phyloP scores from a whole-genome alignment of 441 rosid species.

The Populus tomentosa region DNA sequence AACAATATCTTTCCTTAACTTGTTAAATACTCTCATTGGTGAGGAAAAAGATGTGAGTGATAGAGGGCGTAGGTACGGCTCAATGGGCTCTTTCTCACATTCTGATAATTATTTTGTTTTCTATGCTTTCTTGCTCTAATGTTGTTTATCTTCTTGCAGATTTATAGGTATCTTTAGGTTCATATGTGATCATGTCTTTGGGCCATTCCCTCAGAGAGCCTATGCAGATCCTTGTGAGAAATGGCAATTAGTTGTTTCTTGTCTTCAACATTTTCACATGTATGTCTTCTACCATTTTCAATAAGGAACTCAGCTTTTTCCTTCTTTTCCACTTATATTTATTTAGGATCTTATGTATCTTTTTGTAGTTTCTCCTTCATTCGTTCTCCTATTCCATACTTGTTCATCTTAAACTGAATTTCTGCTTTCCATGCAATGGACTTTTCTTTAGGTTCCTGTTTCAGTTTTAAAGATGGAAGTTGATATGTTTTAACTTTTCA shows the following conservation, averaged over 20 bases:
- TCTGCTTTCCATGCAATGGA: background rate
- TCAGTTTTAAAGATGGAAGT: background rate
- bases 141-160: slow-evolving; percentile 45
- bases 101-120: slow-evolving; percentile 19
- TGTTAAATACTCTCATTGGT: slow-evolving; percentile 79
- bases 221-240: slow-evolving; percentile 93
- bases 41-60: slow-evolving; percentile 86
- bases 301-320: slow-evolving; percentile 4
- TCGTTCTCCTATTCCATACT: background rate
- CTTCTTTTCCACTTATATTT: background rate
- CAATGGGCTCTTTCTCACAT: slow-evolving; percentile 6
- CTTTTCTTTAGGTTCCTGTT: background rate
- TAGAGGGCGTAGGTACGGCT: slow-evolving; percentile 84
- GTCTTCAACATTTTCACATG: slow-evolving; percentile 97
- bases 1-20: slow-evolving; percentile 86
- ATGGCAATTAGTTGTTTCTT: slow-evolving; percentile 91
- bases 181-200: slow-evolving; percentile 87
- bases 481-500: background rate
- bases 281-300: slow-evolving; percentile 31
- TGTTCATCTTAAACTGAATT: background rate
- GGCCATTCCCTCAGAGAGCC: slow-evolving; percentile 96
- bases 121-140: slow-evolving; percentile 20
- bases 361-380: background rate
- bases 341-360: background rate
- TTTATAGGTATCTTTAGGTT: slow-evolving; percentile 92